phyloP scores from a whole-genome alignment of 1,284 basidiomycete genomes.

The Ganoderma leucocontextum region DNA sequence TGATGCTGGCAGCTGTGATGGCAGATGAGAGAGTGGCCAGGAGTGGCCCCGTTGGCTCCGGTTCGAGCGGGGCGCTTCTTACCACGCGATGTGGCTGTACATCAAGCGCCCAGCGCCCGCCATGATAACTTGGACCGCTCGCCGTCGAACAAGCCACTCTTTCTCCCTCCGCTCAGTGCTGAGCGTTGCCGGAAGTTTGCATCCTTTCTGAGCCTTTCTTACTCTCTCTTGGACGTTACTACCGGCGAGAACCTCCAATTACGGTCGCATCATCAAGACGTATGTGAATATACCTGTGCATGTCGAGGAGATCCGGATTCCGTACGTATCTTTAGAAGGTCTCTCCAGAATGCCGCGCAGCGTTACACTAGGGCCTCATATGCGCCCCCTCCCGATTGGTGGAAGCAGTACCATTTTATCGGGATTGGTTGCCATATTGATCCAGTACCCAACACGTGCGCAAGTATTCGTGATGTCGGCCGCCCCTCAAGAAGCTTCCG shows the following conservation, averaged over 20 bases:
- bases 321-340: constrained; percentile 4
- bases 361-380: constrained; percentile 2
- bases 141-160: neutral
- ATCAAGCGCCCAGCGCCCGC: constrained; percentile 4
- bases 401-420: constrained; percentile 6
- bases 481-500: neutral
- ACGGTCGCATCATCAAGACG: constrained; percentile 6
- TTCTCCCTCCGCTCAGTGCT: neutral
- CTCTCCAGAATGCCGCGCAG: neutral
- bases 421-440: constrained; percentile 6
- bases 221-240: neutral
- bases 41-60: neutral
- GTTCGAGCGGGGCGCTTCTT: neutral
- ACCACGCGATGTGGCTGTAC: neutral
- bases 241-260: neutral
- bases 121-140: neutral
- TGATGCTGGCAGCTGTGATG: neutral
- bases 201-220: neutral
- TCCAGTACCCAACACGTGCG: neutral
- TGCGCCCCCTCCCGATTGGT: constrained; percentile 9
- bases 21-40: neutral
- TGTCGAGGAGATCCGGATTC: neutral
- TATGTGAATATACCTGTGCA: constrained; percentile 2
- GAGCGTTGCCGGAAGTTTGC: neutral
- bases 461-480: neutral